These are phyloP conservation scores for Leccinum subgranulosum DNA, from an alignment of 768 basidiomycete species.

Conservation along the genomic window DNA sequence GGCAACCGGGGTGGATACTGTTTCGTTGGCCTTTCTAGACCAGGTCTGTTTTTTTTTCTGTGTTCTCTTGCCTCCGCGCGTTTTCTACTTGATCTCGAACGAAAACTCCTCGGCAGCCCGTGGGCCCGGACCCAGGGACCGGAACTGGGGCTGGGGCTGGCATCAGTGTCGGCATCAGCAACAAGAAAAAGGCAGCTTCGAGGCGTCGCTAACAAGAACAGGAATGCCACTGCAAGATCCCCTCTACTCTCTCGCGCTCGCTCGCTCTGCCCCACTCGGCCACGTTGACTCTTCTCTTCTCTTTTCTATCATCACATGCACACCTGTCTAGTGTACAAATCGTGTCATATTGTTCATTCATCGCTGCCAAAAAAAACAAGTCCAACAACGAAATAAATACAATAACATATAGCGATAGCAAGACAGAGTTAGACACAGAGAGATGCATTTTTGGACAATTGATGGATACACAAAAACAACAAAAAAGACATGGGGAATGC, in stretches of 20 bases:
- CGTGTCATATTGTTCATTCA: neutral
- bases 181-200: slow-evolving; percentile 19
- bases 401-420: neutral
- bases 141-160: neutral
- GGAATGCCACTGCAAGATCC: neutral
- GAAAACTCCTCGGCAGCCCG: slow-evolving; percentile 3
- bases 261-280: neutral
- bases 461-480: neutral
- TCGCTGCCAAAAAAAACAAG: neutral
- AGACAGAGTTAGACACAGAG: neutral
- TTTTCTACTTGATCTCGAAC: neutral
- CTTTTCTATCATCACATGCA: neutral
- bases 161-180: neutral
- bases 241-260: neutral
- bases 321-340: neutral
- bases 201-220: slow-evolving; percentile 24
- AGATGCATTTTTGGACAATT: neutral
- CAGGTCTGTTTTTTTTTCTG: slow-evolving; percentile 19
- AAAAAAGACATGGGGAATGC: neutral
- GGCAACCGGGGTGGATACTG: slow-evolving; percentile 10
- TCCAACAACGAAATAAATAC: neutral
- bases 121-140: slow-evolving; percentile 2
- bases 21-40: slow-evolving; percentile 5
- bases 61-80: neutral
- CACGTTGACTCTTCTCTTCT: neutral